phyloP scores from a whole-genome alignment of 2,329 filamentous ascomycete species.

The Fusarium sambucinum region DNA sequence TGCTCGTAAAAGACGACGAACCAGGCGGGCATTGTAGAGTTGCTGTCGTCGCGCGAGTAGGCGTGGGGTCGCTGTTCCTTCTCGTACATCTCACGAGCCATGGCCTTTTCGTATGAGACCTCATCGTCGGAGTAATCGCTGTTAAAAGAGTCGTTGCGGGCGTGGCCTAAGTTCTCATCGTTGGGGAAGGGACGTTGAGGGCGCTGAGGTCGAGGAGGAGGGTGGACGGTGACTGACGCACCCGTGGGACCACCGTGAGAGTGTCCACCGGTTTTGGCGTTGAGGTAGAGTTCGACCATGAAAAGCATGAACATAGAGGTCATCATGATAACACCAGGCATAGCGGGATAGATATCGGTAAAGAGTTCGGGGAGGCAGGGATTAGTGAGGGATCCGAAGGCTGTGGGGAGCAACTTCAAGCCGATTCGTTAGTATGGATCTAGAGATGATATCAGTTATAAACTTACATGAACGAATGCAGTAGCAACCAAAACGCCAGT shows the following conservation, averaged over 20 bases:
- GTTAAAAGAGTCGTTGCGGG: conserved; percentile 6
- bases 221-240: conserved; percentile 6
- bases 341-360: conserved; percentile 68
- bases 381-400: conserved; percentile 65
- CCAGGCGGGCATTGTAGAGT: conserved; percentile 67
- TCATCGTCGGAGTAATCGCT: conserved; percentile 22
- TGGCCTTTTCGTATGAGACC: conserved; percentile 56
- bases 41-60: conserved; percentile 44
- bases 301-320: conserved; percentile 71
- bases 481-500: conserved; percentile 80
- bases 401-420: conserved; percentile 67
- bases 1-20: conserved; percentile 74
- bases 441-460: too few species aligned
- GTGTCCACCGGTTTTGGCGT: conserved; percentile 69
- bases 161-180: not conserved
- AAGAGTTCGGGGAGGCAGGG: conserved; percentile 71
- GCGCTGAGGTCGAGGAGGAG: conserved; percentile 13
- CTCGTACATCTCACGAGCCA: conserved; percentile 56
- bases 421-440: not conserved
- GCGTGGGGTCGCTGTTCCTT: conserved; percentile 47
- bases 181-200: conserved; percentile 17
- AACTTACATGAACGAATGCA: conserved; percentile 75
- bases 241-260: conserved; percentile 69
- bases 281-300: conserved; percentile 71
- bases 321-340: conserved; percentile 76